Evolutionary conservation across 495 filamentous ascomycete genomes (phyloP).

Genomic region (Neurospora terricola): DNA sequence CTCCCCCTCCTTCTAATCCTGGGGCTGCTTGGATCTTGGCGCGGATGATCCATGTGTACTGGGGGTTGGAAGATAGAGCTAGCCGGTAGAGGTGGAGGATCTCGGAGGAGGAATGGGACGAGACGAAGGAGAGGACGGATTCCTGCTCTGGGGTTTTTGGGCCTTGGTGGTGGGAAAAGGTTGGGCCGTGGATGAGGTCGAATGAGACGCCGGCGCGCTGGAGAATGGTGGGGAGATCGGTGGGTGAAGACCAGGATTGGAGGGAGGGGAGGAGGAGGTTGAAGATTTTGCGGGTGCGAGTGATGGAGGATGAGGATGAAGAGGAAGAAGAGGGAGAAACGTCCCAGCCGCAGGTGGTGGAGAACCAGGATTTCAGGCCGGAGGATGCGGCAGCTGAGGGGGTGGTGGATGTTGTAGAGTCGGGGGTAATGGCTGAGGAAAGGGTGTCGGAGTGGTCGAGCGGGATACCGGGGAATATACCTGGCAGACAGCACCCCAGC

Average conservation of each 20-base stretch:
- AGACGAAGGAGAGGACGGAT: constrained; percentile 63
- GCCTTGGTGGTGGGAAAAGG: not conserved
- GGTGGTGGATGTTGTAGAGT: constrained; percentile 20
- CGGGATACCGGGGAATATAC: constrained; percentile 72
- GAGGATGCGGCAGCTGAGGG: constrained; percentile 1
- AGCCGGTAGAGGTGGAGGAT: constrained; percentile 75
- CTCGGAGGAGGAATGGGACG: constrained; percentile 64
- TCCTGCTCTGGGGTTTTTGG: constrained; percentile 21
- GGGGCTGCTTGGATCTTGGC: constrained; percentile 52
- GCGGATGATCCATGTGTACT: constrained; percentile 49
- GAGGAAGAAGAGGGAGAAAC: constrained; percentile 45
- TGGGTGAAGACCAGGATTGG: constrained; percentile 61
- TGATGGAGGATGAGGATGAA: constrained; percentile 46
- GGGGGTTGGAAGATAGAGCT: constrained; percentile 37
- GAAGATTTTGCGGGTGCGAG: constrained; percentile 41
- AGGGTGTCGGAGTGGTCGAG: constrained; percentile 40
- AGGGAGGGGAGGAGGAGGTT: constrained; percentile 57
- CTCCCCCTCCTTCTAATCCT: not conserved
- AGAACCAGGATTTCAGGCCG: constrained; percentile 46
- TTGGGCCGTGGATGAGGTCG: constrained; percentile 72
- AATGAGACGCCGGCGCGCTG: constrained; percentile 58
- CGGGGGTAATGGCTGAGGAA: constrained; percentile 29
- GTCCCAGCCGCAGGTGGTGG: constrained; percentile 35
- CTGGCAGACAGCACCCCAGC: constrained; percentile 67
- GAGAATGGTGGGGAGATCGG: constrained; percentile 60